Conservation (phyloP, 2,329 filamentous ascomycete genomes). For the Exophiala sideris region DNA sequence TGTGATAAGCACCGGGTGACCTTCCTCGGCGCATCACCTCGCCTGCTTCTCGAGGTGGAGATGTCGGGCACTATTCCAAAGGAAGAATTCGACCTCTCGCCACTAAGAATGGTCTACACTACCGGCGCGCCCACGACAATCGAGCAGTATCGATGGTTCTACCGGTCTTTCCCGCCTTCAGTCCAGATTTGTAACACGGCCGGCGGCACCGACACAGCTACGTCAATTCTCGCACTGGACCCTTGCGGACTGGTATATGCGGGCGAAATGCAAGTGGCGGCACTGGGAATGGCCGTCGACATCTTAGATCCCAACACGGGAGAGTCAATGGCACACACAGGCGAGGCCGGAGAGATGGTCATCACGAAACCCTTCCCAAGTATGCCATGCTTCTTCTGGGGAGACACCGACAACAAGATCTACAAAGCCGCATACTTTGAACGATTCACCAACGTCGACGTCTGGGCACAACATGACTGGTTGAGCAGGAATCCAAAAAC, state of each 20-base stretch:
- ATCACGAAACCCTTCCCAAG: slow-evolving; percentile 46
- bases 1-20: slow-evolving; percentile 37
- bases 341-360: slow-evolving; percentile 45
- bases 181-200: slow-evolving; percentile 43
- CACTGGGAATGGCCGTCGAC: slow-evolving; percentile 48
- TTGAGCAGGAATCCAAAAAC: slow-evolving; percentile 42
- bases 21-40: slow-evolving; percentile 45
- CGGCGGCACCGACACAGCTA: slow-evolving; percentile 49
- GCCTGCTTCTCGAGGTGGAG: slow-evolving; percentile 45
- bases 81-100: slow-evolving; percentile 36
- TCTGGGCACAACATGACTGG: slow-evolving; percentile 49
- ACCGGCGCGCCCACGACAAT: slow-evolving; percentile 44
- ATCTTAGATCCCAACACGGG: slow-evolving; percentile 41
- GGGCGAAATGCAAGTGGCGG: slow-evolving; percentile 46
- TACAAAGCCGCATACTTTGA: slow-evolving; percentile 49
- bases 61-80: slow-evolving; percentile 25
- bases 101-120: slow-evolving; percentile 43
- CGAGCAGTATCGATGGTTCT: slow-evolving; percentile 47
- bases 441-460: slow-evolving; percentile 37
- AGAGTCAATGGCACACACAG: slow-evolving; percentile 23
- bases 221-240: slow-evolving; percentile 44
- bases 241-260: slow-evolving; percentile 42
- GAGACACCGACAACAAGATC: slow-evolving; percentile 38
- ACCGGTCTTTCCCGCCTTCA: slow-evolving; percentile 36
- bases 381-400: slow-evolving; percentile 48